These are phyloP conservation scores for Cyclotella kingstonii DNA, from an alignment of 108 stramenopile genomes.

Conservation along the genomic window DNA sequence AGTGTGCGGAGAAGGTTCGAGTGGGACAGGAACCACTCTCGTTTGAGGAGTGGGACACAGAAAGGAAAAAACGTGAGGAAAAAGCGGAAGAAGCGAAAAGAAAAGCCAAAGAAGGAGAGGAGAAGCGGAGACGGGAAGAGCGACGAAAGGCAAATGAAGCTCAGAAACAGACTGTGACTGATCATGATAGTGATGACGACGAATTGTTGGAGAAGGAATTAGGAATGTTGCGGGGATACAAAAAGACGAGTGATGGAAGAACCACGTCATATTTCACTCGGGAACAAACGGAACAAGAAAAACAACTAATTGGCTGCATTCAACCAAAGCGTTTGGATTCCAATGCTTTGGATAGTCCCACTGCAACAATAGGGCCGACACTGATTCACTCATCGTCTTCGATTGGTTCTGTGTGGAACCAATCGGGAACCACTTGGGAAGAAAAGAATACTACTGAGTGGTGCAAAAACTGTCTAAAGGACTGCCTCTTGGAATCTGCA, in stretches of 20 bases:
- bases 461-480: conserved; percentile 56
- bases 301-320: conserved; percentile 84
- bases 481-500: conserved; percentile 49
- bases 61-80: conserved; percentile 56
- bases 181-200: conserved; percentile 59
- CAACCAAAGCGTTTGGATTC: conserved; percentile 82
- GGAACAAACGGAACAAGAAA: conserved; percentile 88
- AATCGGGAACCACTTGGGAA: conserved; percentile 92
- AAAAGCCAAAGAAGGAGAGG: conserved; percentile 46
- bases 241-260: conserved; percentile 91
- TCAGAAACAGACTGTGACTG: conserved; percentile 19
- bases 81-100: conserved; percentile 47
- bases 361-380: conserved; percentile 7
- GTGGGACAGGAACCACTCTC: conserved; percentile 55
- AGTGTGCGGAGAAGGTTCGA: conserved; percentile 73
- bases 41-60: conserved; percentile 80
- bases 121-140: conserved; percentile 43
- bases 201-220: conserved; percentile 72
- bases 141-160: conserved; percentile 29
- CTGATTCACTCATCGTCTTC: conserved; percentile 10
- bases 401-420: conserved; percentile 84
- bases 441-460: conserved; percentile 87
- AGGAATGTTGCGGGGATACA: conserved; percentile 84
- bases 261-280: conserved; percentile 94
- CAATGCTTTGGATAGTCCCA: neutral